phyloP scores from a whole-genome alignment of 164 flowering plant genomes.

The Sedum album region DNA sequence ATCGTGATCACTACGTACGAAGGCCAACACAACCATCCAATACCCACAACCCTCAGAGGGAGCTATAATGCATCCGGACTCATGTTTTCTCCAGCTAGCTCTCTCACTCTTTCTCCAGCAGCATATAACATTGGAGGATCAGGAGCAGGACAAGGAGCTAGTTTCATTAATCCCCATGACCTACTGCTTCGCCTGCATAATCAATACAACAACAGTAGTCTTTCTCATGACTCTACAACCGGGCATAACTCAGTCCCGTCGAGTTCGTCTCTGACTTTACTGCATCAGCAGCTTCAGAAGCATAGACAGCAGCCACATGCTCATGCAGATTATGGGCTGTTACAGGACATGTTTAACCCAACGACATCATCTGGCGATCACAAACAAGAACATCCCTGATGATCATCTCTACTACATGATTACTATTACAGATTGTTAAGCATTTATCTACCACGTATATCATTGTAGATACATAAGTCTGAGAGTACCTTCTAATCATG shows the following conservation, averaged over 20 bases:
- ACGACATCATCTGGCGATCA: conserved; percentile 1
- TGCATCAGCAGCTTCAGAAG: neutral
- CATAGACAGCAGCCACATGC: conserved; percentile 4
- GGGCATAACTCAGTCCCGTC: neutral
- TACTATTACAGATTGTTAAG: neutral
- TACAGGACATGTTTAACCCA: conserved; percentile 9
- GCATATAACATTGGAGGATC: neutral
- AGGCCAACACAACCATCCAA: too few species aligned
- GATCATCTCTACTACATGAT: neutral
- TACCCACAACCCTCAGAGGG: conserved; percentile 66
- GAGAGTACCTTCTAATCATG: neutral
- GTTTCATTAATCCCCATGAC: conserved; percentile 23
- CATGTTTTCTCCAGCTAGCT: conserved; percentile 21
- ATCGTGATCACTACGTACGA: too few species aligned
- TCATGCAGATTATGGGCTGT: conserved; percentile 13
- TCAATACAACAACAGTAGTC: conserved; percentile 14
- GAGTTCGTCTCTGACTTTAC: neutral
- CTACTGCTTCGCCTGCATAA: conserved; percentile 28
- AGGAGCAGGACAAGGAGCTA: neutral
- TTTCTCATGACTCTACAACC: conserved; percentile 7
- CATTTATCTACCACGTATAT: neutral
- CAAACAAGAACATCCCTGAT: conserved; percentile 1
- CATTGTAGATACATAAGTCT: neutral
- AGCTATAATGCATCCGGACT: conserved; percentile 18
- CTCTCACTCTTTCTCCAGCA: neutral